Conservation (phyloP, 805 yeast species). For the Candida corydali region DNA sequence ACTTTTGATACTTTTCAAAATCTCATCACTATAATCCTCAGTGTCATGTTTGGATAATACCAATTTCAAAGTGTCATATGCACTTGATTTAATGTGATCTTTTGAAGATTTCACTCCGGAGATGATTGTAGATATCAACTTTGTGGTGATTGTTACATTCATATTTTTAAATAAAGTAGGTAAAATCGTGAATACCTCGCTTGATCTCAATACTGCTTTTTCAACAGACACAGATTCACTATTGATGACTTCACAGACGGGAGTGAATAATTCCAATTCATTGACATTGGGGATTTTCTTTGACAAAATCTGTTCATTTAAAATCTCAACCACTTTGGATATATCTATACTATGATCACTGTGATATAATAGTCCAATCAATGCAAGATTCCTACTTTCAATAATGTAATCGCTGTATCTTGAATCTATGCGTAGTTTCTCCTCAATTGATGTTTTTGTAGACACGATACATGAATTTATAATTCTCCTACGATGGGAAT, state of each 20-base stretch:
- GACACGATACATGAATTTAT: slow-evolving; percentile 25
- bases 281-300: slow-evolving; percentile 37
- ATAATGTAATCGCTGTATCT: slow-evolving; percentile 1
- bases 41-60: slow-evolving; percentile 12
- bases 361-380: slow-evolving; percentile 21
- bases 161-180: slow-evolving; percentile 44
- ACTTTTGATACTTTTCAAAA: slow-evolving; percentile 54
- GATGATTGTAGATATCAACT: slow-evolving; percentile 22
- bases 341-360: slow-evolving; percentile 12
- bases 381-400: slow-evolving; percentile 11
- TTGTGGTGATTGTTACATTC: slow-evolving; percentile 40
- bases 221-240: slow-evolving; percentile 46
- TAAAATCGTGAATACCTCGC: slow-evolving; percentile 56
- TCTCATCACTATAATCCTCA: slow-evolving; percentile 32
- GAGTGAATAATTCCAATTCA: slow-evolving; percentile 32
- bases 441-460: slow-evolving; percentile 15
- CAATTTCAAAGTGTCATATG: slow-evolving; percentile 31
- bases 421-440: slow-evolving; percentile 1
- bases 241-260: slow-evolving; percentile 30
- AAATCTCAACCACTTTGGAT: slow-evolving; percentile 11
- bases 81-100: slow-evolving; percentile 52
- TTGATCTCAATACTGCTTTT: slow-evolving; percentile 71
- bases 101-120: slow-evolving; percentile 62
- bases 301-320: slow-evolving; percentile 36
- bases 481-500: slow-evolving; percentile 19